Evolutionary conservation across 2,329 filamentous ascomycete species (phyloP), one percentile per base, ranked within the genome.

Genomic region (Onygenales sp.): DNA sequence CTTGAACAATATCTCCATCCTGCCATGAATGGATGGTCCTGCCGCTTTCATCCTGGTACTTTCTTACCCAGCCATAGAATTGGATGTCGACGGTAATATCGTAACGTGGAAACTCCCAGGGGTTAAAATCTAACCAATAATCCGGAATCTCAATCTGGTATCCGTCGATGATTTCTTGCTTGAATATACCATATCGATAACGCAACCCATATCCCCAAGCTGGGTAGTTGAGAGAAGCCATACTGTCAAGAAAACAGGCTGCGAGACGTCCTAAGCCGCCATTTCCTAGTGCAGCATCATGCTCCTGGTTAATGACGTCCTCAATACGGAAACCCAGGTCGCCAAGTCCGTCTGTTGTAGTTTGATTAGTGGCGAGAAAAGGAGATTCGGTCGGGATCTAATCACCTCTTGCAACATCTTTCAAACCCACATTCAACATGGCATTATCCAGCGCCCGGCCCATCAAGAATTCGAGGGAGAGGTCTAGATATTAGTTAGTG

Each of bases 71-170:
- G 35, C 93, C 93, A 63, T 92, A 96, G 76, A 98, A 98, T 78
- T 97, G 91, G 56, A 98, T 89, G 72, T 97, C 89, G 27, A 98
- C 91, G 2, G 87, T 91, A 57, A 98, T 87, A 67, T 98, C 93
- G 69, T 96, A 89, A 60, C 93, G 82, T 43, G 91, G 90, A 65
- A 97, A 98, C 69, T 98, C 93, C 93, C 93, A 98, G 0, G 93
- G 93, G 72, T 98, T 98, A 73, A 97, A 96, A 69, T 97, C 93
- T 52, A 98, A 82, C 93, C 93, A 98, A 74, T 98, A 97, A 70
- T 98, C 93, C 17, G 93, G 93, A 55, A 97, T 87, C 68, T 98
- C 93, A 59, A 98, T 90, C 72, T 98, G 93, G 69, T 96, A 98
- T 54, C 93, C 93, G 65, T 97, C 87, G 56, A 96, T 85, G 63